These are phyloP conservation scores for Wickerhamiella pararugosa DNA, from an alignment of 1,139 yeast species.

Conservation along the genomic window DNA sequence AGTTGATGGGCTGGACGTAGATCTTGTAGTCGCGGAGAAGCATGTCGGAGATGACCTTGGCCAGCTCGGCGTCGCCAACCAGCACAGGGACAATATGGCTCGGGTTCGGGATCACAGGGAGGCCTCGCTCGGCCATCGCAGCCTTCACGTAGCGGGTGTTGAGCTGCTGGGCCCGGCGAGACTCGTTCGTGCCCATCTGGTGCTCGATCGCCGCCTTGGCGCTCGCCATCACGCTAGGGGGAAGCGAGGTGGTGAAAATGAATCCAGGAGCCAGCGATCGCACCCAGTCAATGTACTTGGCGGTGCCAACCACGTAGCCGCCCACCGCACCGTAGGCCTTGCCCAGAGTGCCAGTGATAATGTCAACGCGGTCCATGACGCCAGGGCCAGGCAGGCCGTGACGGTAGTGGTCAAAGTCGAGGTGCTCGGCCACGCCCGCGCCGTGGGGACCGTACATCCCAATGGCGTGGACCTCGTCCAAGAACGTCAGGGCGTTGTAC, in stretches of 20 bases:
- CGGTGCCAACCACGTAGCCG: slow-evolving; percentile 88
- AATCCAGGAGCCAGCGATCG: slow-evolving; percentile 96
- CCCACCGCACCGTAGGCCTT: slow-evolving; percentile 96
- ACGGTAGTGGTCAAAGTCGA: slow-evolving; percentile 65
- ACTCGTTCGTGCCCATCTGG: slow-evolving; percentile 62
- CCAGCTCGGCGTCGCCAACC: slow-evolving; percentile 86
- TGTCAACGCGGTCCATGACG: slow-evolving; percentile 80
- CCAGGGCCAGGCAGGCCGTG: slow-evolving; percentile 35
- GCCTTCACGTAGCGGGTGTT: slow-evolving; percentile 76
- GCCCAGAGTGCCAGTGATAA: slow-evolving; percentile 94
- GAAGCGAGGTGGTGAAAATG: slow-evolving; percentile 88
- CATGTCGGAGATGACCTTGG: slow-evolving; percentile 81
- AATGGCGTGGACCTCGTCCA: slow-evolving; percentile 98
- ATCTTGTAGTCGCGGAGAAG: slow-evolving; percentile 71
- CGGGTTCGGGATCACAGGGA: slow-evolving; percentile 95
- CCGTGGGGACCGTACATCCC: slow-evolving; percentile 99
- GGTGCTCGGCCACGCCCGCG: slow-evolving; percentile 97
- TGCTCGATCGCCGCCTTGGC: slow-evolving; percentile 75
- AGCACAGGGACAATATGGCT: slow-evolving; percentile 93
- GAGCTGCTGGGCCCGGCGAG: slow-evolving; percentile 71
- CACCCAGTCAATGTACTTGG: slow-evolving; percentile 78
- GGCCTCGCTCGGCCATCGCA: slow-evolving; percentile 52
- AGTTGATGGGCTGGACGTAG: slow-evolving; percentile 95
- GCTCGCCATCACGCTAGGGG: slow-evolving; percentile 98
- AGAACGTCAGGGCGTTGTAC: slow-evolving; percentile 90